Base-by-base conservation (phyloP, 108 stramenopile genomes). In the Fistulifera solaris region DNA sequence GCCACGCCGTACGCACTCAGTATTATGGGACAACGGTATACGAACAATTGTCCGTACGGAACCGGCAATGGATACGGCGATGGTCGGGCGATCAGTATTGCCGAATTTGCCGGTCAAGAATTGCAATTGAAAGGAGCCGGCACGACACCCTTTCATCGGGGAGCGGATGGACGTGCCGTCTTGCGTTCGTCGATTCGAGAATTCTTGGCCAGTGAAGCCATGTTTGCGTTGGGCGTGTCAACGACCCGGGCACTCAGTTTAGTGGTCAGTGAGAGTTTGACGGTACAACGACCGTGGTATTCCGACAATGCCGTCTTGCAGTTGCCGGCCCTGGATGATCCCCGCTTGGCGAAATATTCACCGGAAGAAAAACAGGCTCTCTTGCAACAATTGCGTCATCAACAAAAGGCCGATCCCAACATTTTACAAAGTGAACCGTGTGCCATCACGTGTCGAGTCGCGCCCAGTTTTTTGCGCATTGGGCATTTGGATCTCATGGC, bases 81-180 rank as follows among this genome's bases (percentile, higher is more conserved):
- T 63, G 85, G 85, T 8, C 63, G 81, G 0, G 85, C 85, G 28
- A 80, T 82, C 54, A 59, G 56, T 5, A 62, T 84, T 22, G 81
- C 76, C 18, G 87, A 84, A 59, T 50, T 78, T 12, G 4, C 18
- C 5, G 55, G 46, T 12, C 83, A 72, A 50, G 96, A 96, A 63
- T 62, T 96, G n/a, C 96, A 96, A 67, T 79, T 93, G 44, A 92
- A 95, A 69, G 96, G 96, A 3, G 78, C 78, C 11, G 96, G 96
- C 0, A 73, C 46, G 31, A 95, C 94, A 16, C 94, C 96, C 25
- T 97, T 85, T 65, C 82, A 75, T 56, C 71, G 96, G n/a, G 76
- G 81, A 24, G 89, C 81, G 15, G 96, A 95, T 70, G 94, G 96
- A 10, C 70, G 91, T 0, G 88, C 89, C 38, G 91, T 95, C n/a